These are phyloP conservation scores for Arthromyces matolae DNA, from an alignment of 768 basidiomycete genomes.

Conservation along the genomic window DNA sequence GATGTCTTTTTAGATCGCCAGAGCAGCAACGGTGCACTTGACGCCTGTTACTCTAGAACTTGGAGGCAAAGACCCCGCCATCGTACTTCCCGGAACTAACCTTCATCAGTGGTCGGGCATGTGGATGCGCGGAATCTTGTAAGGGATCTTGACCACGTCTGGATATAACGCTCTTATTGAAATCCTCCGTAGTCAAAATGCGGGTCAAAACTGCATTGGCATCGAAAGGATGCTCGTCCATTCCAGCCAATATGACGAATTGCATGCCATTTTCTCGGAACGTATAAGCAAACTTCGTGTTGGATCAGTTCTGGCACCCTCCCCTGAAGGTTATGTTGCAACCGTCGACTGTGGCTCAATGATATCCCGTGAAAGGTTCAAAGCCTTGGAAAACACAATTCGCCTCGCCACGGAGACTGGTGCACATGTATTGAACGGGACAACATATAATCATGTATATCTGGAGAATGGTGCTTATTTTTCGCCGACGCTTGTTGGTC, in stretches of 20 bases:
- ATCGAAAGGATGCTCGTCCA: constrained; percentile 93
- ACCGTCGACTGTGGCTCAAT: constrained; percentile 86
- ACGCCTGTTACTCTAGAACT: constrained; percentile 93
- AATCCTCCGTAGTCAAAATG: constrained; percentile 63
- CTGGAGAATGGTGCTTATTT: constrained; percentile 79
- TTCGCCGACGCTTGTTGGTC: constrained; percentile 80
- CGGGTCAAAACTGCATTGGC: constrained; percentile 96
- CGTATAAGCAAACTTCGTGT: constrained; percentile 67
- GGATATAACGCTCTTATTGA: neutral
- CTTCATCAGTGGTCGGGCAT: constrained; percentile 74
- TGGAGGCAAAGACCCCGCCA: constrained; percentile 91
- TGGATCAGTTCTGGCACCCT: constrained; percentile 68
- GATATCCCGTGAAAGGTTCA: constrained; percentile 74
- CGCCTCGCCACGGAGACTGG: constrained; percentile 65
- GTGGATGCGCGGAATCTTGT: constrained; percentile 93
- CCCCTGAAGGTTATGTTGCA: constrained; percentile 63
- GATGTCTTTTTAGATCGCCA: constrained; percentile 56
- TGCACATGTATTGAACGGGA: constrained; percentile 64
- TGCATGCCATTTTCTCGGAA: constrained; percentile 62
- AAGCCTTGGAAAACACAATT: constrained; percentile 64
- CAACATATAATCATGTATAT: constrained; percentile 59
- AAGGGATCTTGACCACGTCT: constrained; percentile 25
- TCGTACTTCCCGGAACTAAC: constrained; percentile 85
- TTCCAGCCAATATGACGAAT: constrained; percentile 66
- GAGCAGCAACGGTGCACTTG: constrained; percentile 79